A percentile compares a stretch with the other conserved stretches of the same genome.
phyloP scores from a whole-genome alignment of 371 early-diverging fungal genomes.

The Rhizopus stolonifer region DNA sequence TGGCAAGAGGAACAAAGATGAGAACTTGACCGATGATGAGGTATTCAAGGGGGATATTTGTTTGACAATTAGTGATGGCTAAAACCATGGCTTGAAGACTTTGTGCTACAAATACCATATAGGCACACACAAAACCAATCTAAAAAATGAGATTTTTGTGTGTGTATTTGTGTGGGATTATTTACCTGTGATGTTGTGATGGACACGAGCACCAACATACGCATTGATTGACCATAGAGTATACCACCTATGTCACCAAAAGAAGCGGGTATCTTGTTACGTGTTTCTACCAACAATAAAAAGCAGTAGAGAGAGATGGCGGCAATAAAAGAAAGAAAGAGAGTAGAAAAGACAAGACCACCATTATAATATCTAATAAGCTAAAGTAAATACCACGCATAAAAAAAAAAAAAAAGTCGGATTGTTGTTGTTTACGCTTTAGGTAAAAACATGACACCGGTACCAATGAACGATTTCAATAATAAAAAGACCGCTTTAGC shows the following conservation, averaged over 20 bases:
- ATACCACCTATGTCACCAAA: constrained; percentile 81
- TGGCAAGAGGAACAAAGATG: constrained; percentile 77
- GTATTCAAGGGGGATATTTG: constrained; percentile 36
- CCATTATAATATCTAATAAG: constrained; percentile 61
- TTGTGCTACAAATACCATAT: constrained; percentile 85
- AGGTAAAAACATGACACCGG: constrained; percentile 40
- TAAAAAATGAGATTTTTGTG: constrained; percentile 14
- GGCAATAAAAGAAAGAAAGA: constrained; percentile 54
- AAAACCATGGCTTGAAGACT: constrained; percentile 72
- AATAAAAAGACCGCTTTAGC: constrained; percentile 84
- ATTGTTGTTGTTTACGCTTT: constrained; percentile 15
- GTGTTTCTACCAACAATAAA: constrained; percentile 60
- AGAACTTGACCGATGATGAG: constrained; percentile 72
- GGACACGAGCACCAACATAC: constrained; percentile 61
- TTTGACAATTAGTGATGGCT: constrained; percentile 56
- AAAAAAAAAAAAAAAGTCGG: not conserved
- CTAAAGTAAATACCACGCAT: too few species aligned
- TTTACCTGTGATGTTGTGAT: constrained; percentile 74
- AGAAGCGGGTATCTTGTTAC: constrained; percentile 57
- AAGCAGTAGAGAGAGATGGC: constrained; percentile 64
- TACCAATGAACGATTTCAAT: constrained; percentile 87
- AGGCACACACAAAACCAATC: constrained; percentile 86
- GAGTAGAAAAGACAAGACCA: constrained; percentile 62
- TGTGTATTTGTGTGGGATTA: too few species aligned
- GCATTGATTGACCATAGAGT: constrained; percentile 67